Percentiles rank a stretch among this genome's conserved stretches.
These are phyloP conservation scores for Trichocomaceae sp. DNA, from an alignment of 2,329 filamentous ascomycete genomes.

Conservation along the genomic window DNA sequence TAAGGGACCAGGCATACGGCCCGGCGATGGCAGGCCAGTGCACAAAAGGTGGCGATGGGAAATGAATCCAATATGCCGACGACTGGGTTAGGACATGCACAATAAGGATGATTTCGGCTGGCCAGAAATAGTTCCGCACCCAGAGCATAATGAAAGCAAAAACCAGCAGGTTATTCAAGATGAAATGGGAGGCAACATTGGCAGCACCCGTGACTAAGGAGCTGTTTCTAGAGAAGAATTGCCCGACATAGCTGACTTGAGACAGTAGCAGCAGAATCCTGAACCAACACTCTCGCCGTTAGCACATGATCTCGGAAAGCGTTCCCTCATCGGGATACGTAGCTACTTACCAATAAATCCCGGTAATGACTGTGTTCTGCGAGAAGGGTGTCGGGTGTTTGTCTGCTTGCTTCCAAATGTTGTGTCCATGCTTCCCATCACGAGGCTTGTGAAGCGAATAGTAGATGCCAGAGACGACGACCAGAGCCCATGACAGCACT, in stretches of 20 bases:
- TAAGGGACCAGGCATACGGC: conserved; percentile 78
- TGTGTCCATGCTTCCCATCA: conserved; percentile 55
- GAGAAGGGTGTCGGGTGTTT: conserved; percentile 65
- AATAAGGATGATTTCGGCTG: conserved; percentile 67
- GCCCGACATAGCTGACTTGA: conserved; percentile 67
- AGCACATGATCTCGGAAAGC: neutral
- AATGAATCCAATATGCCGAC: conserved; percentile 73
- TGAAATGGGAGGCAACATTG: conserved; percentile 76
- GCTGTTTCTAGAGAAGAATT: conserved; percentile 64
- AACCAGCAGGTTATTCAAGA: conserved; percentile 75
- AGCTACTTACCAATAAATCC: conserved; percentile 65
- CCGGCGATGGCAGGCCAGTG: conserved; percentile 69
- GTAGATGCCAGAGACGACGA: conserved; percentile 65
- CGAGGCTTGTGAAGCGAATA: conserved; percentile 61
- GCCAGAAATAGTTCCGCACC: conserved; percentile 66
- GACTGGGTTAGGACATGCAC: conserved; percentile 78
- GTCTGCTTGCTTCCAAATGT: conserved; percentile 69
- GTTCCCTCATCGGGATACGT: neutral
- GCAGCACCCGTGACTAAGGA: conserved; percentile 62
- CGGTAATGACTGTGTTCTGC: conserved; percentile 56
- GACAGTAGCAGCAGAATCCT: conserved; percentile 68
- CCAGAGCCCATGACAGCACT: conserved; percentile 65
- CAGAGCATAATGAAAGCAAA: conserved; percentile 80
- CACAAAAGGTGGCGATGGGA: conserved; percentile 63
- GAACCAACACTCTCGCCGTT: neutral